These are phyloP conservation scores for Phycomyces nitens DNA, from an alignment of 192 early-diverging fungal species.

Conservation along the genomic window DNA sequence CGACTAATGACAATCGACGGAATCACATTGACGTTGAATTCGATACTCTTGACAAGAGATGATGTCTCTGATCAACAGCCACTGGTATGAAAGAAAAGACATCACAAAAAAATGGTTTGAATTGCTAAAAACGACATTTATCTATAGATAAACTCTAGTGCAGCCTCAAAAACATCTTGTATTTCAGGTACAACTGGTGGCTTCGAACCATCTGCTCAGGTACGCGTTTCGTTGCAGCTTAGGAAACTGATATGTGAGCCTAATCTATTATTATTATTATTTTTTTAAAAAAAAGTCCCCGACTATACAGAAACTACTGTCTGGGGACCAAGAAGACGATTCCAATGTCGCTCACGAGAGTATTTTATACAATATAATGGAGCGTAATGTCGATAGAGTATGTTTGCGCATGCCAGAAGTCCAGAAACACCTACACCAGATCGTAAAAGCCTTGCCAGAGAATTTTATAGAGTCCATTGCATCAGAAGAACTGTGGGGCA, in stretches of 20 bases:
- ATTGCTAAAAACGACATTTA: neutral
- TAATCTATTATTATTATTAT: no score
- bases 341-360: neutral
- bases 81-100: neutral
- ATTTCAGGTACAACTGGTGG: no score
- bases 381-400: neutral
- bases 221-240: neutral
- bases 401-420: neutral
- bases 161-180: neutral
- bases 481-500: neutral
- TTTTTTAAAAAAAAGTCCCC: neutral
- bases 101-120: neutral
- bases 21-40: neutral
- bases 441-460: neutral
- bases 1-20: conserved; percentile 1
- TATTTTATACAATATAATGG: neutral
- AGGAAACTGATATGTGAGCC: neutral
- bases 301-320: neutral
- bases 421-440: neutral
- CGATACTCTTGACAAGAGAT: neutral
- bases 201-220: no score
- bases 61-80: neutral
- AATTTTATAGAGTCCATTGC: neutral
- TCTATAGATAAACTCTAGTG: neutral
- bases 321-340: neutral